Evolutionary conservation across 176 grass and related monocot genomes (phyloP).

Genomic region (Hyparrhenia diplandra): DNA sequence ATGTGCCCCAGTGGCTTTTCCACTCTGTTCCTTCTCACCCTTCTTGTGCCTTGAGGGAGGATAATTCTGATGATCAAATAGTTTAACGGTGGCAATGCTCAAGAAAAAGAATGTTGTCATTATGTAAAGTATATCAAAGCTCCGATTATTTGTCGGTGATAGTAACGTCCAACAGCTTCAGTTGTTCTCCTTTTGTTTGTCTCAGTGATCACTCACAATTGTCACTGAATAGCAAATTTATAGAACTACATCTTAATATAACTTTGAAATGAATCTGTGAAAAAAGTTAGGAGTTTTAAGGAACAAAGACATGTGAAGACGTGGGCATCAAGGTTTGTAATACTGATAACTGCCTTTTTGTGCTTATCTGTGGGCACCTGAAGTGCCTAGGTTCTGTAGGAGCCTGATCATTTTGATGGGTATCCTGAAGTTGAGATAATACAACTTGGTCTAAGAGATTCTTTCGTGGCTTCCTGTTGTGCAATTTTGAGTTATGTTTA

Average conservation of each 20-base stretch:
- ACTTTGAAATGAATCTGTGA: not conserved
- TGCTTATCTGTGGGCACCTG: slow-evolving; percentile 23
- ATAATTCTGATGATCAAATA: slow-evolving; percentile 25
- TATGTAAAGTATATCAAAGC: slow-evolving; percentile 33
- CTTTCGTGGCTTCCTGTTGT: not conserved
- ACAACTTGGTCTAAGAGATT: not conserved
- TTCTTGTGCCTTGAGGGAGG: slow-evolving; percentile 9
- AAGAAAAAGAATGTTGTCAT: slow-evolving; percentile 33
- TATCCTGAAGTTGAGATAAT: not conserved
- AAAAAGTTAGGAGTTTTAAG: slow-evolving; percentile 14
- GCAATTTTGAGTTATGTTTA: not conserved
- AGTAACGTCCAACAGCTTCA: not conserved
- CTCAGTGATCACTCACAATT: not conserved
- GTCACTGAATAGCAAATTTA: not conserved
- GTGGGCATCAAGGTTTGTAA: slow-evolving; percentile 34
- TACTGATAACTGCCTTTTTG: slow-evolving; percentile 8
- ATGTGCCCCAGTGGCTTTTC: slow-evolving; percentile 17
- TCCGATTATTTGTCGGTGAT: not conserved
- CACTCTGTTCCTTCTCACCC: not conserved
- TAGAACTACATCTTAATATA: not conserved
- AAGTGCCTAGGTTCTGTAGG: slow-evolving; percentile 8
- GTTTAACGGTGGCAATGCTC: slow-evolving; percentile 18
- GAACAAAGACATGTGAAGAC: slow-evolving; percentile 27
- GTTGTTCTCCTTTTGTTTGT: not conserved
- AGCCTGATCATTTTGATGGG: not conserved